Conservation (phyloP, 805 yeast genomes). For the Isabelozyma gotoi region DNA sequence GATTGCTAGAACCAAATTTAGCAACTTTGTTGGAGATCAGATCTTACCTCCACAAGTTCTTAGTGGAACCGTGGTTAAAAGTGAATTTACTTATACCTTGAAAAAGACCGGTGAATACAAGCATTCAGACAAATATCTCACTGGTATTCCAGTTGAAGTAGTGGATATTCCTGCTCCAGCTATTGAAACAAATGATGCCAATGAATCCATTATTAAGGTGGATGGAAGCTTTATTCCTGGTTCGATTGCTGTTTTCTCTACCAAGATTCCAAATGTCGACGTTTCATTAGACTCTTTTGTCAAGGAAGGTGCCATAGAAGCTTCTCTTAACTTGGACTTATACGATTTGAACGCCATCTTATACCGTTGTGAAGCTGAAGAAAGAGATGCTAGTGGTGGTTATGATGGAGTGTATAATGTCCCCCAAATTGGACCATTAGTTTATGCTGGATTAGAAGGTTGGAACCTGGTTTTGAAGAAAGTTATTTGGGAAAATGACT, state of each 20-base stretch:
- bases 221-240: conserved; percentile 80
- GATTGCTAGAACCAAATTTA: conserved; percentile 82
- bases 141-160: conserved; percentile 67
- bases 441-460: conserved; percentile 91
- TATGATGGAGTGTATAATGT: conserved; percentile 68
- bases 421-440: conserved; percentile 71
- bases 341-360: conserved; percentile 73
- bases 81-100: conserved; percentile 59
- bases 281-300: conserved; percentile 61
- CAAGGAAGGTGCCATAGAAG: conserved; percentile 75
- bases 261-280: conserved; percentile 67
- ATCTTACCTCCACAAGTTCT: conserved; percentile 55
- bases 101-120: conserved; percentile 50
- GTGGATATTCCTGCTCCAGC: conserved; percentile 50
- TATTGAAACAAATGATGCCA: conserved; percentile 41
- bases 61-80: conserved; percentile 58
- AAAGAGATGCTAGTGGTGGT: conserved; percentile 76
- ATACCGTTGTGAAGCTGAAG: conserved; percentile 84
- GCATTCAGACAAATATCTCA: conserved; percentile 41
- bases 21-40: conserved; percentile 45
- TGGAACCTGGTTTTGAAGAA: conserved; percentile 72
- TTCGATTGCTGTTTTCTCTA: conserved; percentile 79
- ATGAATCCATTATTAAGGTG: conserved; percentile 53
- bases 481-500: conserved; percentile 66
- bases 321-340: conserved; percentile 59